phyloP scores from a whole-genome alignment of 2,329 filamentous ascomycete species.

The Aspergillus sp. region DNA sequence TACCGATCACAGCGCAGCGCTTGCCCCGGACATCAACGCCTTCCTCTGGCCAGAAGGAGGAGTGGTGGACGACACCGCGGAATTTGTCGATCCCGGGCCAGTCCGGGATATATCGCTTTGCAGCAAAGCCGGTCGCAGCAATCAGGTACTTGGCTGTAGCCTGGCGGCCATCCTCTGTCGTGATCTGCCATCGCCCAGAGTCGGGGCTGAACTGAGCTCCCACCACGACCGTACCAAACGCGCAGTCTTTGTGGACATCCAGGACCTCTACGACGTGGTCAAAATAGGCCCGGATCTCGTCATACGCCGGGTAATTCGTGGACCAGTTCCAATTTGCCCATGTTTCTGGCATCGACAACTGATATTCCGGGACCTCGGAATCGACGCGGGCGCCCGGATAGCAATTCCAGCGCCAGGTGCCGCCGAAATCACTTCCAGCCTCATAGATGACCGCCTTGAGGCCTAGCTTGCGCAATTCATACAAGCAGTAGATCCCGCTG shows the following conservation, averaged over 20 bases:
- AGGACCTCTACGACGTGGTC: conserved; percentile 46
- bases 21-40: conserved; percentile 48
- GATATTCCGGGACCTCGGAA: conserved; percentile 54
- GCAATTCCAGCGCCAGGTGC: conserved; percentile 58
- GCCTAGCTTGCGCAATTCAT: conserved; percentile 52
- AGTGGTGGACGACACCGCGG: conserved; percentile 54
- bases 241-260: conserved; percentile 44
- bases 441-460: conserved; percentile 53
- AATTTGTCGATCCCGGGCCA: conserved; percentile 44
- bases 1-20: conserved; percentile 55
- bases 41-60: conserved; percentile 54
- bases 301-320: conserved; percentile 25
- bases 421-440: conserved; percentile 52
- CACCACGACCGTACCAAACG: conserved; percentile 46
- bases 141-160: conserved; percentile 48
- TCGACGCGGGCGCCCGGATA: conserved; percentile 58
- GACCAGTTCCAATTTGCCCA: conserved; percentile 49
- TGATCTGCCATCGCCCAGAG: conserved; percentile 44
- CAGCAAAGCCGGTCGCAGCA: conserved; percentile 47
- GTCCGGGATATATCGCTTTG: conserved; percentile 44
- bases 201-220: conserved; percentile 42
- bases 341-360: conserved; percentile 52
- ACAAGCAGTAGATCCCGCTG: conserved; percentile 51
- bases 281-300: conserved; percentile 49
- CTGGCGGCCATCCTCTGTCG: conserved; percentile 40